Conservation (phyloP, 768 basidiomycete species). For the Psilocybe tampanensis region DNA sequence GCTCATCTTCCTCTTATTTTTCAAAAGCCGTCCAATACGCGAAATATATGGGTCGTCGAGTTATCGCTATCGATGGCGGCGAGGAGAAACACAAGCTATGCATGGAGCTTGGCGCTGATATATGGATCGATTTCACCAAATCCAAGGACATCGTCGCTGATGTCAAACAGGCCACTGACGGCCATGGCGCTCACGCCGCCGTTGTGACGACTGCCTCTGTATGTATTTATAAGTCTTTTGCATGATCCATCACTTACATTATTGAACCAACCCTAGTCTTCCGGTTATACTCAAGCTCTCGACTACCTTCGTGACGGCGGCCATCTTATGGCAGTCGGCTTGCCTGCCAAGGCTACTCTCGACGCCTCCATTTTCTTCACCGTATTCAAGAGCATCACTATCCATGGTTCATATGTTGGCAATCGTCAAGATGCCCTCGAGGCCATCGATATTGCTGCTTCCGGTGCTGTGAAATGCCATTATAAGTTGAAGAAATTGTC, state of each 20-base stretch:
- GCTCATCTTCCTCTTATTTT: neutral
- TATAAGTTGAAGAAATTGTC: constrained; percentile 48
- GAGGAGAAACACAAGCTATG: constrained; percentile 69
- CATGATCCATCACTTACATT: neutral
- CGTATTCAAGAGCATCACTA: constrained; percentile 50
- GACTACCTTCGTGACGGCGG: constrained; percentile 79
- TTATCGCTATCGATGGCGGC: constrained; percentile 79
- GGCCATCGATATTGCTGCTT: constrained; percentile 74
- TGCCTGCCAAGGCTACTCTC: constrained; percentile 65
- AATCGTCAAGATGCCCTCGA: constrained; percentile 86
- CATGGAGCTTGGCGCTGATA: constrained; percentile 66
- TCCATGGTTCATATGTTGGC: constrained; percentile 57
- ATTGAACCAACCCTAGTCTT: constrained; percentile 29
- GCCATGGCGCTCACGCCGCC: constrained; percentile 72
- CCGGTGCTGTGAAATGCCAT: constrained; percentile 68
- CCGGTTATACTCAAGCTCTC: constrained; percentile 56
- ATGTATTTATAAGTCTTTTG: constrained; percentile 8
- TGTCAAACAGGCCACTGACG: constrained; percentile 63
- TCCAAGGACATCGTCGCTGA: constrained; percentile 66
- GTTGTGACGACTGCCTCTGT: constrained; percentile 61
- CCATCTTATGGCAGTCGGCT: constrained; percentile 76
- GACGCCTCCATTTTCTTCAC: constrained; percentile 19
- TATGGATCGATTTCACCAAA: constrained; percentile 78
- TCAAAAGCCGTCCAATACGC: constrained; percentile 78
- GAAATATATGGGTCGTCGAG: constrained; percentile 71